Percentiles rank a stretch among this genome's conserved stretches.
These are phyloP conservation scores for Sphaerosporella brunnea DNA, from an alignment of 495 filamentous ascomycete genomes.

Conservation along the genomic window DNA sequence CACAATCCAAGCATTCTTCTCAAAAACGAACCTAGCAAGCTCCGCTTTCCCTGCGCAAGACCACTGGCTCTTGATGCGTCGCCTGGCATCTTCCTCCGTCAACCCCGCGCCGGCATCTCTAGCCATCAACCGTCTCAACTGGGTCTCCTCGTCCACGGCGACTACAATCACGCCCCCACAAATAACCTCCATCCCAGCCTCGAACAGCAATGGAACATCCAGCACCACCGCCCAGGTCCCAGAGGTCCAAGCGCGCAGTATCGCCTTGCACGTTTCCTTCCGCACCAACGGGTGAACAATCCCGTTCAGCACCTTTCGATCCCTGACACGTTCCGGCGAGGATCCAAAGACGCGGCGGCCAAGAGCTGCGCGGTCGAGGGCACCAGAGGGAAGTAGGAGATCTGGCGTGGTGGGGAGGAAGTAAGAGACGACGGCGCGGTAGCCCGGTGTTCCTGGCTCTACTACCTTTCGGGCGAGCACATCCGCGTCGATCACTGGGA, in stretches of 20 bases:
- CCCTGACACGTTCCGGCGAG: constrained; percentile 41
- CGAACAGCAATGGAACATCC: constrained; percentile 82
- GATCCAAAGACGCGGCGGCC: constrained; percentile 72
- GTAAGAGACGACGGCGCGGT: constrained; percentile 58
- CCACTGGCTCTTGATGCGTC: constrained; percentile 65
- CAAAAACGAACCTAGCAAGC: constrained; percentile 36
- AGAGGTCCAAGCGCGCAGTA: constrained; percentile 45
- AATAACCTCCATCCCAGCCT: constrained; percentile 58
- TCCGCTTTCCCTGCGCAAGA: constrained; percentile 62
- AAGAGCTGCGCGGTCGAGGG: constrained; percentile 70
- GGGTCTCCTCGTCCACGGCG: constrained; percentile 56
- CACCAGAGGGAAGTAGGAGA: constrained; percentile 51
- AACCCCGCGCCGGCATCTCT: constrained; percentile 59
- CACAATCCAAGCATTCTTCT: constrained; percentile 49
- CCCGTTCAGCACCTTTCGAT: constrained; percentile 56
- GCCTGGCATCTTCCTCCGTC: constrained; percentile 59
- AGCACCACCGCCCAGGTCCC: constrained; percentile 76
- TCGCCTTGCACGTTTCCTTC: constrained; percentile 44
- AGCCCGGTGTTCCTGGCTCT: constrained; percentile 68
- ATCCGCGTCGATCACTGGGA: constrained; percentile 94
- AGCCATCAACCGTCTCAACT: constrained; percentile 57
- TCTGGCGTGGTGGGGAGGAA: constrained; percentile 71
- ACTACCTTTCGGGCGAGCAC: constrained; percentile 77
- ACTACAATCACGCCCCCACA: constrained; percentile 77
- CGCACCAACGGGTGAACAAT: constrained; percentile 84